Percentiles rank a stretch among this genome's conserved stretches.
These are phyloP conservation scores for Cladophialophora exuberans DNA, from an alignment of 2,329 filamentous ascomycete genomes.

Conservation along the genomic window DNA sequence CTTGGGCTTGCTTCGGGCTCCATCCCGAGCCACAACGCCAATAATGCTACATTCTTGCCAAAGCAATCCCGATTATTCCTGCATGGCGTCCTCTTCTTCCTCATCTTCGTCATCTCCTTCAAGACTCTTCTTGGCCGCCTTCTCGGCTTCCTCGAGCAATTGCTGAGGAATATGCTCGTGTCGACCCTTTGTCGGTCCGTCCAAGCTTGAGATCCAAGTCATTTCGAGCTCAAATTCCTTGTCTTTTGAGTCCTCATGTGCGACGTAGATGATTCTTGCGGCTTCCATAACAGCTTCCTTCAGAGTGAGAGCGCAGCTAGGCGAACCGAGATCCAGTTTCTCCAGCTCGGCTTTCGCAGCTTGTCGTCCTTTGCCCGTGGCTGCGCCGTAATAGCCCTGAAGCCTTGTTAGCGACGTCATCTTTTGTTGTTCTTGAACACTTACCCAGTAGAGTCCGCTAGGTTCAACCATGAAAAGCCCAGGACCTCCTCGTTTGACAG, in stretches of 20 bases:
- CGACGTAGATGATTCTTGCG: conserved; percentile 93
- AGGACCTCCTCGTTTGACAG: conserved; percentile 75
- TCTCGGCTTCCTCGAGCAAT: conserved; percentile 87
- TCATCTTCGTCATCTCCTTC: conserved; percentile 84
- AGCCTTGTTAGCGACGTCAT: conserved; percentile 1
- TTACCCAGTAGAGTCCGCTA: conserved; percentile 89
- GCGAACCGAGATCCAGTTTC: conserved; percentile 86
- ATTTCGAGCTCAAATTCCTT: conserved; percentile 99
- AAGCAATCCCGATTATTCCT: conserved; percentile 63
- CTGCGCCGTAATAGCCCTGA: conserved; percentile 92
- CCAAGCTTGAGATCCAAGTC: conserved; percentile 89
- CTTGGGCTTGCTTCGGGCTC: not conserved
- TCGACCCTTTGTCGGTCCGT: conserved; percentile 87
- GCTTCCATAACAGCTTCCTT: conserved; percentile 93
- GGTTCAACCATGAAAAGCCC: conserved; percentile 99
- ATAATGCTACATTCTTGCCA: conserved; percentile 27
- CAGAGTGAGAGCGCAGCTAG: conserved; percentile 68
- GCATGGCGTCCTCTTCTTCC: conserved; percentile 82
- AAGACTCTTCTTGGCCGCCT: conserved; percentile 84
- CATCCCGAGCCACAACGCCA: conserved; percentile 21
- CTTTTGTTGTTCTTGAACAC: conserved; percentile 28
- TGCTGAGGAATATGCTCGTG: conserved; percentile 94
- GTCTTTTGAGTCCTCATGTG: conserved; percentile 98
- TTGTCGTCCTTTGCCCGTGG: conserved; percentile 95
- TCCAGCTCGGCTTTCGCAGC: conserved; percentile 97